Evolutionary conservation across 2,329 filamentous ascomycete genomes (phyloP).

Genomic region (Cadophora sp.): DNA sequence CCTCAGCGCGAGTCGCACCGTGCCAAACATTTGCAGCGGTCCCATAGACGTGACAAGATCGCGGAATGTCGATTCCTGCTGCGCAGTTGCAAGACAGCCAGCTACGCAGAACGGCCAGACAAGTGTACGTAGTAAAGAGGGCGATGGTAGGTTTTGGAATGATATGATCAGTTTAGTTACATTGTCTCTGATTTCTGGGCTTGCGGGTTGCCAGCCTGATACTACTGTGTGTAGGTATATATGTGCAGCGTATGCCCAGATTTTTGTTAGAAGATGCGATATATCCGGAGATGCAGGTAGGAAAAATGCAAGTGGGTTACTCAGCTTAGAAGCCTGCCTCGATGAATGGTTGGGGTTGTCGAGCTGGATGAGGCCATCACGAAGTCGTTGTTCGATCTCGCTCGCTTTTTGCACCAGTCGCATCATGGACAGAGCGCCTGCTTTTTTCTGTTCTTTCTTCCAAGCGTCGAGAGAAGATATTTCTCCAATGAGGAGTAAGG

Average conservation of each 20-base stretch:
- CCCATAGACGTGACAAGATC: constrained; percentile 33
- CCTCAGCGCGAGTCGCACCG: constrained; percentile 35
- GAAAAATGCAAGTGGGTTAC: not conserved
- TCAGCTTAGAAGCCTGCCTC: not conserved
- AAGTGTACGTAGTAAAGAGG: constrained; percentile 35
- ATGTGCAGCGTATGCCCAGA: constrained; percentile 35
- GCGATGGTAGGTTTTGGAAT: constrained; percentile 29
- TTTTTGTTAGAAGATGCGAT: not conserved
- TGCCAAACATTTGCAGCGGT: constrained; percentile 45
- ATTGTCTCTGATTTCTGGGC: constrained; percentile 29
- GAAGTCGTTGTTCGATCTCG: constrained; percentile 45
- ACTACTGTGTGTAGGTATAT: constrained; percentile 35
- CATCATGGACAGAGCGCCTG: constrained; percentile 38
- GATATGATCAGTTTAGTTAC: constrained; percentile 31
- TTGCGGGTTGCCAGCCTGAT: constrained; percentile 37
- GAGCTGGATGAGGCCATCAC: not conserved
- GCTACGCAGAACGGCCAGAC: constrained; percentile 38
- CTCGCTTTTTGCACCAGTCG: constrained; percentile 53
- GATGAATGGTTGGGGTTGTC: not conserved
- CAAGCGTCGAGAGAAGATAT: constrained; percentile 60
- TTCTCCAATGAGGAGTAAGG: constrained; percentile 57
- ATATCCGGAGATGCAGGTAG: not conserved
- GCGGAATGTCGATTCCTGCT: constrained; percentile 33
- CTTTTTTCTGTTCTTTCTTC: constrained; percentile 60
- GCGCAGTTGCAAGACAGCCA: constrained; percentile 35